Evolutionary conservation across 345 rosid species (phyloP).

Genomic region (Eutrema japonicum): DNA sequence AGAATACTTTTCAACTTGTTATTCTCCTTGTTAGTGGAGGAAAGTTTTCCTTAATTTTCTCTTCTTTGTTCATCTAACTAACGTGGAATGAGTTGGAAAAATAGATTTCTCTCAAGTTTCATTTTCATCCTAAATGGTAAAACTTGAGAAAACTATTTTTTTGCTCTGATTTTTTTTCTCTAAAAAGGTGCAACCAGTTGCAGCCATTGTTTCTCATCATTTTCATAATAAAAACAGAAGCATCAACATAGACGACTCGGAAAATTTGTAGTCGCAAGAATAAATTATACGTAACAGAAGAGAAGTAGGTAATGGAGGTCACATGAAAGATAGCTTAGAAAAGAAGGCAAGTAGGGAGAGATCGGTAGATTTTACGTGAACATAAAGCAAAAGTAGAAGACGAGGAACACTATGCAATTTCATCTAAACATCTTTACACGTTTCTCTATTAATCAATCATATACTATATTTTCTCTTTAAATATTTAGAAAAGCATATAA

Average conservation of each 20-base stretch:
- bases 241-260: slow-evolving; percentile 9
- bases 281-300: not conserved
- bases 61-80: too few species aligned
- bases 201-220: not conserved
- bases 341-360: slow-evolving; percentile 36
- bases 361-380: slow-evolving; percentile 34
- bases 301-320: slow-evolving; percentile 40
- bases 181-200: too few species aligned
- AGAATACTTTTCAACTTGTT: too few species aligned
- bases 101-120: too few species aligned
- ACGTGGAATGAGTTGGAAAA: too few species aligned
- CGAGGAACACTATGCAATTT: slow-evolving; percentile 36
- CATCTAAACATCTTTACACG: slow-evolving; percentile 27
- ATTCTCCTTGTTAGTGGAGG: too few species aligned
- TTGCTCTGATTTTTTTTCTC: too few species aligned
- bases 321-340: slow-evolving; percentile 44
- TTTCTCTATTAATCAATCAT: slow-evolving; percentile 29
- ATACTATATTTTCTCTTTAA: not conserved
- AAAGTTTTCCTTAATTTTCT: too few species aligned
- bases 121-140: too few species aligned
- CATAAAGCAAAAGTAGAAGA: slow-evolving; percentile 36
- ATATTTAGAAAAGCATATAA: not conserved
- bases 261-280: not conserved
- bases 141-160: too few species aligned
- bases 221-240: not conserved